Evolutionary conservation across 2,329 filamentous ascomycete genomes (phyloP), one percentile per base, ranked within the genome.

Genomic region (Monosporascus sp.): DNA sequence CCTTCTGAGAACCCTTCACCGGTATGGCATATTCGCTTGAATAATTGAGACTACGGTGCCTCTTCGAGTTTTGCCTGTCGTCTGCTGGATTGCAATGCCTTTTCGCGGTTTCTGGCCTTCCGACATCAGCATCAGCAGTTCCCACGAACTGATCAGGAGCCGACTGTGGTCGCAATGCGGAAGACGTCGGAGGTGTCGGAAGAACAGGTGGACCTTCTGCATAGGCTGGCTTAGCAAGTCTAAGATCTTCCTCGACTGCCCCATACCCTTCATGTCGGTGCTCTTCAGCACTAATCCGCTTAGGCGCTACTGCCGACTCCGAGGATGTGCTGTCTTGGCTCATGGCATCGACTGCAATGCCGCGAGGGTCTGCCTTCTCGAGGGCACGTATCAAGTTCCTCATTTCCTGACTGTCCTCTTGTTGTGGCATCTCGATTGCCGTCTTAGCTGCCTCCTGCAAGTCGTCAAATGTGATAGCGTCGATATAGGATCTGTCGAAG

Each of bases 381-480:
- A 90, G 67, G 48, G 75, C 80, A 8, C 76, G 74, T 25, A 84
- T 76, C 85, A 86, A 89, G 9, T 75, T 65, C 1, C 77, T 69
- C 54, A 83, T 78, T 60, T 89, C 83, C 53, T 86, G 78, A 25
- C 76, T 81, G 52, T 86, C 77, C 7, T 82, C 78, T 15, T 79
- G 69, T 1, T 68, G 67, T 0, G 79, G 74, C 2, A 73, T 65
- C 36, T 74, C 75, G 18, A 73, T 77, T 18, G 86, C 82, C 31
- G 80, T 72, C 31, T 75, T 68, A 0, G 88, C 90, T 64, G 89
- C 75, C 6, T 77, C 66, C 60, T 92, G 87, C 3, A 96, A 73
- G 50, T 90, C 85, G 1, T 78, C 69, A 57, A 92, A 89, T 0
- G 84, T 82, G 18, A 89, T 73, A 1, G 84, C 79, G 54, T 95